Evolutionary conservation across 176 grass and related monocot genomes (phyloP).

Genomic region (Rhipidocladum racemiflorum): DNA sequence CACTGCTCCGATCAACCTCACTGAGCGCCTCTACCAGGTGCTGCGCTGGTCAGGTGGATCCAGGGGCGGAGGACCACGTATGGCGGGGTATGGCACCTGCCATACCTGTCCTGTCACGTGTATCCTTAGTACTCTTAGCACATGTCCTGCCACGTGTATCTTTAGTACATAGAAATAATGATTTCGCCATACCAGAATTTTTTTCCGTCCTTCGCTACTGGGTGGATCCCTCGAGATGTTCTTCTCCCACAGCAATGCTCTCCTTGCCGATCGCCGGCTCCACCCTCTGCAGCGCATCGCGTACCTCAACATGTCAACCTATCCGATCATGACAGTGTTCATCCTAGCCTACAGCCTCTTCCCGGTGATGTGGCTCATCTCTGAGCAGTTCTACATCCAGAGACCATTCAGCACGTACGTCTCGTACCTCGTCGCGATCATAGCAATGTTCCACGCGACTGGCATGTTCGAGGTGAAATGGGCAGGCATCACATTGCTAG

Average conservation of each 20-base stretch:
- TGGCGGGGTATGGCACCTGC: too few species aligned
- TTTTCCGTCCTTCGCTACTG: too few species aligned
- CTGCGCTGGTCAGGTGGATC: constrained; percentile 33
- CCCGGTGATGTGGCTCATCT: constrained; percentile 44
- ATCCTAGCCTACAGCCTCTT: constrained; percentile 50
- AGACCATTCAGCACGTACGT: constrained; percentile 38
- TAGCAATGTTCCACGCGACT: constrained; percentile 38
- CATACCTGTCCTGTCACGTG: too few species aligned
- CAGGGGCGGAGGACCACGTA: too few species aligned
- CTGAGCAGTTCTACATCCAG: constrained; percentile 45
- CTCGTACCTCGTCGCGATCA: constrained; percentile 14
- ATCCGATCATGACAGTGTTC: constrained; percentile 44
- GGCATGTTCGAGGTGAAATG: constrained; percentile 50
- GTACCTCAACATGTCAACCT: constrained; percentile 33
- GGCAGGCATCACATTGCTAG: constrained; percentile 42
- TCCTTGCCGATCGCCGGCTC: too few species aligned
- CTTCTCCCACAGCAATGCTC: constrained; percentile 11
- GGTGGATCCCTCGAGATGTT: constrained; percentile 31
- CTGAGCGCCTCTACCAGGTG: constrained; percentile 20
- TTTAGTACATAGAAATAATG: too few species aligned
- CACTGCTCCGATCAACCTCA: constrained; percentile 29
- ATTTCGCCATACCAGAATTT: too few species aligned
- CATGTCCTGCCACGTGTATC: too few species aligned
- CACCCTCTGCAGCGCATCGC: too few species aligned
- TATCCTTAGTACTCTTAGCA: too few species aligned